phyloP scores from a whole-genome alignment of 805 yeast genomes.

The Candida ovalis region DNA sequence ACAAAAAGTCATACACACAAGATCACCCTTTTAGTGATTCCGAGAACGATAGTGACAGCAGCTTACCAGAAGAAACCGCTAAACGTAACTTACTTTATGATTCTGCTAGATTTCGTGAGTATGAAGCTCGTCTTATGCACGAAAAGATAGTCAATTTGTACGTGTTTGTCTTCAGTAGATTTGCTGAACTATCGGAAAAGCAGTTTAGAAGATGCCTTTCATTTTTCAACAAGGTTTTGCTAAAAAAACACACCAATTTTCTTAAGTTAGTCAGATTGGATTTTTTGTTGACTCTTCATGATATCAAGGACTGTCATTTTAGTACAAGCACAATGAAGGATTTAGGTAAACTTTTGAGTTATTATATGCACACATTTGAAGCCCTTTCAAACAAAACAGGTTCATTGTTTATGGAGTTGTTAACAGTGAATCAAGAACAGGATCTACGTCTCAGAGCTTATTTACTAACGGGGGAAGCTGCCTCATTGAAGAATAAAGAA shows the following conservation, averaged over 20 bases:
- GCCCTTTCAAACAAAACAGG: constrained; percentile 48
- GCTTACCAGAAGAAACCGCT: constrained; percentile 15
- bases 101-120: constrained; percentile 23
- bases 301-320: constrained; percentile 48
- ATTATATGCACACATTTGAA: constrained; percentile 59
- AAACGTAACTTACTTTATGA: constrained; percentile 18
- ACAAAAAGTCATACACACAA: constrained; percentile 12
- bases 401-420: constrained; percentile 54
- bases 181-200: constrained; percentile 54
- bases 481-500: constrained; percentile 32
- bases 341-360: constrained; percentile 59
- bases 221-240: constrained; percentile 69
- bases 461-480: constrained; percentile 57
- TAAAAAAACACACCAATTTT: constrained; percentile 52
- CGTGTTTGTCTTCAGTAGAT: constrained; percentile 56
- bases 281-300: constrained; percentile 56
- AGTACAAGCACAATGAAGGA: constrained; percentile 49
- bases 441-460: constrained; percentile 46
- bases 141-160: constrained; percentile 64
- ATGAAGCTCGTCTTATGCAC: constrained; percentile 45
- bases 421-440: constrained; percentile 52
- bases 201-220: constrained; percentile 62
- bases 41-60: constrained; percentile 24
- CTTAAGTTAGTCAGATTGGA: constrained; percentile 65
- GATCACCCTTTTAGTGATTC: constrained; percentile 26